phyloP scores from a whole-genome alignment of 2,329 filamentous ascomycete species.

The Harringtonia lauricola region DNA sequence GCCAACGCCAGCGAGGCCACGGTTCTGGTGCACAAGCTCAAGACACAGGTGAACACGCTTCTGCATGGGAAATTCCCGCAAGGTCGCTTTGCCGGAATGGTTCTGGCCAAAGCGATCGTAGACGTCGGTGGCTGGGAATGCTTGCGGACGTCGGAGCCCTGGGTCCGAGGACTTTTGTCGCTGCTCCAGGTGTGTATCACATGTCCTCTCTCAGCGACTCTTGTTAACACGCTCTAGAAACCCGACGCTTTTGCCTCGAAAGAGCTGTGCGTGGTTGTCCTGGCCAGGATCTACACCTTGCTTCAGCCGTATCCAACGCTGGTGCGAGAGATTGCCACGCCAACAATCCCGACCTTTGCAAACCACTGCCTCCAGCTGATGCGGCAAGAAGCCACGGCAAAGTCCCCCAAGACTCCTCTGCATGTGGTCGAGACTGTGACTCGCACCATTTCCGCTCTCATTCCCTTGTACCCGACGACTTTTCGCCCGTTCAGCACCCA shows the following conservation, averaged over 20 bases:
- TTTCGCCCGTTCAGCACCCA: conserved; percentile 67
- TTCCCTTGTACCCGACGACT: conserved; percentile 74
- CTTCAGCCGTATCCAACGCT: conserved; percentile 76
- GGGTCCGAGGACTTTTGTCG: conserved; percentile 66
- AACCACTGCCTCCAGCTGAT: conserved; percentile 60
- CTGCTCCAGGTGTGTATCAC: conserved; percentile 51
- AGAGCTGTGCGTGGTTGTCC: conserved; percentile 62
- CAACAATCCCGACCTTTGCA: conserved; percentile 64
- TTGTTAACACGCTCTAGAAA: conserved; percentile 42
- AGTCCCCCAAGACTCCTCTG: conserved; percentile 27
- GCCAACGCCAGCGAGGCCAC: conserved; percentile 51
- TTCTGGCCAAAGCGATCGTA: conserved; percentile 68
- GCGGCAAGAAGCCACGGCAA: conserved; percentile 30
- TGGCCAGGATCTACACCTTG: conserved; percentile 75
- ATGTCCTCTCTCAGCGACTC: background rate
- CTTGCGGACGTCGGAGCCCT: conserved; percentile 59
- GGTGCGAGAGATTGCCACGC: conserved; percentile 78
- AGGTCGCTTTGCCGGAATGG: conserved; percentile 66
- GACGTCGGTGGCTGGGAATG: conserved; percentile 81
- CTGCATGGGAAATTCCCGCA: conserved; percentile 65
- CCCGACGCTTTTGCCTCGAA: conserved; percentile 66
- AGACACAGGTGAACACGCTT: conserved; percentile 65
- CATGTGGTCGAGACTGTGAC: conserved; percentile 56
- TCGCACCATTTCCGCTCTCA: conserved; percentile 57
- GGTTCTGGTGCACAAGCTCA: conserved; percentile 70